These are phyloP conservation scores for Haplosporangium sp. DNA, from an alignment of 371 early-diverging fungal species.

Conservation along the genomic window DNA sequence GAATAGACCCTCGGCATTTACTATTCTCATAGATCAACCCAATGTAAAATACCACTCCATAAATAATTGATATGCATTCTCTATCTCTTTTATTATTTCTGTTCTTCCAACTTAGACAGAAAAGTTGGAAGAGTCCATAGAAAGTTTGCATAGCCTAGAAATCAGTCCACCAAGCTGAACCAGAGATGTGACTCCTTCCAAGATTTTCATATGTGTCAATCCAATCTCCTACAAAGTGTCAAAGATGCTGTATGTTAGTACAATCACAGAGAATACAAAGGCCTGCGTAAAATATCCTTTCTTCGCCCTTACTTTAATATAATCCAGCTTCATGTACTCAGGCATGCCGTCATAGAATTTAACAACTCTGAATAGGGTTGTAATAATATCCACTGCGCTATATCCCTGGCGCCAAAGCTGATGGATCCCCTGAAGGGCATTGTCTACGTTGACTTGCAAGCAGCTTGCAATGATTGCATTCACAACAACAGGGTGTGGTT, in stretches of 20 bases:
- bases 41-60: constrained; percentile 24
- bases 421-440: constrained; percentile 75
- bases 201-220: constrained; percentile 83
- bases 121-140: constrained; percentile 41
- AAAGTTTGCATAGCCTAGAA: constrained; percentile 71
- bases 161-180: constrained; percentile 87
- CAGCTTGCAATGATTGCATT: constrained; percentile 80
- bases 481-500: constrained; percentile 91
- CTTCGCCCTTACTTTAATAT: constrained; percentile 72
- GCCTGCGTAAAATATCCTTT: not conserved
- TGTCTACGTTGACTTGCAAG: constrained; percentile 72
- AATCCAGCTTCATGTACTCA: constrained; percentile 84
- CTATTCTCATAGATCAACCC: constrained; percentile 4
- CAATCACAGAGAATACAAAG: no score
- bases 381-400: constrained; percentile 91
- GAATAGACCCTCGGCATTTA: constrained; percentile 1
- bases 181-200: constrained; percentile 84
- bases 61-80: not conserved
- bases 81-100: not conserved
- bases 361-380: constrained; percentile 89
- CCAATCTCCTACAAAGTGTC: constrained; percentile 80
- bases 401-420: constrained; percentile 88
- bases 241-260: not conserved
- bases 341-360: constrained; percentile 75
- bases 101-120: constrained; percentile 5